Evolutionary conservation across 2,329 filamentous ascomycete species (phyloP).

Genomic region (Zymoseptoria ardabiliae): DNA sequence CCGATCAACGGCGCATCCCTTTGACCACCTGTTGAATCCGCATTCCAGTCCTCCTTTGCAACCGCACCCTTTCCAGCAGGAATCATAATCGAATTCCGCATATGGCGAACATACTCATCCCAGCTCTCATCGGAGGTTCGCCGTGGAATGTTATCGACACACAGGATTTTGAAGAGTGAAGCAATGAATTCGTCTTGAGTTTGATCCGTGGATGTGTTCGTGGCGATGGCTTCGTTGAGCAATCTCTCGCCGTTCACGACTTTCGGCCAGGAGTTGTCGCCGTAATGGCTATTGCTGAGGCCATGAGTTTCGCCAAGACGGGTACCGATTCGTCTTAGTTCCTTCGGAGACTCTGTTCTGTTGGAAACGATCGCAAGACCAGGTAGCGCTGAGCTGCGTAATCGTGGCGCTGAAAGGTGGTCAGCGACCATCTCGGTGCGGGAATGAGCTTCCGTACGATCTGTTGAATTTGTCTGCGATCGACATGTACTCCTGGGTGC

Average conservation of each 20-base stretch:
- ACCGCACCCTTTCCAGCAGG: slow-evolving; percentile 47
- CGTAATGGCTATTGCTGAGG: slow-evolving; percentile 55
- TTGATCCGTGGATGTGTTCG: slow-evolving; percentile 33
- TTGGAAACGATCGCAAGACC: slow-evolving; percentile 56
- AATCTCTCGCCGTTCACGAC: slow-evolving; percentile 51
- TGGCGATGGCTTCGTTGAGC: slow-evolving; percentile 43
- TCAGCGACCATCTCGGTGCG: slow-evolving; percentile 7
- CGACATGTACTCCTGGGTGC: background rate
- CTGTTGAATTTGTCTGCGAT: slow-evolving; percentile 5
- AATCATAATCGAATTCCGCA: slow-evolving; percentile 55
- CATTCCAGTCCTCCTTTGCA: slow-evolving; percentile 30
- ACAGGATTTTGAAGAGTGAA: slow-evolving; percentile 46
- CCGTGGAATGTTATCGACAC: slow-evolving; percentile 48
- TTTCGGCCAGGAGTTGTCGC: slow-evolving; percentile 55
- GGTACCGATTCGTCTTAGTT: slow-evolving; percentile 45
- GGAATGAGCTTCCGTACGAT: slow-evolving; percentile 1
- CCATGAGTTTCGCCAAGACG: slow-evolving; percentile 47
- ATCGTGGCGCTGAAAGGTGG: slow-evolving; percentile 1
- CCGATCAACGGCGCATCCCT: slow-evolving; percentile 17
- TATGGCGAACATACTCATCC: slow-evolving; percentile 49
- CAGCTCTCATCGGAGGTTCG: slow-evolving; percentile 43
- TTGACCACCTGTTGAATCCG: slow-evolving; percentile 15
- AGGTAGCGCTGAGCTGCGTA: slow-evolving; percentile 11
- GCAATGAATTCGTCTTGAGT: slow-evolving; percentile 46
- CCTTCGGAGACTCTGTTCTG: slow-evolving; percentile 46